Evolutionary conservation across 2,329 filamentous ascomycete genomes (phyloP), one percentile per base, ranked within the genome.

Genomic region (Aspergillus fumigatus): DNA sequence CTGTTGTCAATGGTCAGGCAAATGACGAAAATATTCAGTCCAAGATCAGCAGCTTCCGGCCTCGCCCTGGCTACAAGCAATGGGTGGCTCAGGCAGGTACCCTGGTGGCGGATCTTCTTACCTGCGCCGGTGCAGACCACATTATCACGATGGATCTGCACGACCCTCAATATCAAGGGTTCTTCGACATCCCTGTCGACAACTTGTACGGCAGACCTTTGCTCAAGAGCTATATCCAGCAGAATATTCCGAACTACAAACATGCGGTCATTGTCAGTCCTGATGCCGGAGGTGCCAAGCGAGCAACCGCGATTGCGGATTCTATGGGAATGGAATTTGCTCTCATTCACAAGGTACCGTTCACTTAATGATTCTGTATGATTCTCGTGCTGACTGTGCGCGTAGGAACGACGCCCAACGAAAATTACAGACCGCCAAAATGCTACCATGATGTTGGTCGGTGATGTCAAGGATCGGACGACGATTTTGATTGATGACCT

Each of bases 51-150:
- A 81, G 88, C 72, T 89, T 89, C 72, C 84, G 91, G 72, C 87
- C 90, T 21, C 92, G 93, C 71, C 90, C 92, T 7, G 94, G 94
- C 51, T 99, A 99, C 75, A 94, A 94, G 79, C 91, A 96, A 78
- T 99, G 94, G 94, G 93, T 99, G 61, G 94, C 94, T 23, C 94
- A 97, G 77, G 92, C 94, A 45, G 94, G 94, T 58, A 97, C 92
- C 29, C 83, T 99, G 56, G 89, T 99, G 50, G 94, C 94, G 51
- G 92, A 97, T 72, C 84, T 99, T 48, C 81, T 99, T 63, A 97
- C 92, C 43, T 97, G 92, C 76, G 93, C 94, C 61, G 94, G 94
- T 62, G 92, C 94, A 48, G 93, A 99, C 73, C 94, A 97, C 75
- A 88, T 94, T 71, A 97, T 97, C 72, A 97, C 93, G 32, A 95